Percentiles rank a stretch among this genome's conserved stretches.
Conservation (phyloP, 495 filamentous ascomycete genomes). For the Penicillium desertorum region DNA sequence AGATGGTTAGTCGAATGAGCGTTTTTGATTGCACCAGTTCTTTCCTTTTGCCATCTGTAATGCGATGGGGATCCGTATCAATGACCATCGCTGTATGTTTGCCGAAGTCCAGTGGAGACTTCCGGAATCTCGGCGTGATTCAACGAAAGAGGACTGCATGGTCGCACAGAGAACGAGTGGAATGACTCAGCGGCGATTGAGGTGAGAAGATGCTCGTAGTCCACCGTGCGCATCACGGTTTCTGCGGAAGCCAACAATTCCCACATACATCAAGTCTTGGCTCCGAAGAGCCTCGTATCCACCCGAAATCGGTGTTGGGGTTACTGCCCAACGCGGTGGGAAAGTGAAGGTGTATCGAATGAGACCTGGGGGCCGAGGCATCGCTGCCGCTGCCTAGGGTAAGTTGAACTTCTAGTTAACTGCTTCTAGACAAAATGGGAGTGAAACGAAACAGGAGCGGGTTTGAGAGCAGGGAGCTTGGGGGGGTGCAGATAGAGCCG, state of each 20-base stretch:
- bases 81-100: not conserved
- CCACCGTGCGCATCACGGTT: not conserved
- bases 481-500: not conserved
- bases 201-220: not conserved
- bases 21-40: slow-evolving; percentile 10
- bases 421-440: not conserved
- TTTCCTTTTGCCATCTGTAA: slow-evolving; percentile 4
- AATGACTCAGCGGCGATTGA: not conserved
- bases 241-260: not conserved
- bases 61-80: not conserved
- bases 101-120: not conserved
- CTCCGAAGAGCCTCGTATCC: not conserved
- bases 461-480: not conserved
- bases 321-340: not conserved
- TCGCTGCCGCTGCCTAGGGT: not conserved
- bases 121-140: not conserved
- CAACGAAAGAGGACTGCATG: not conserved
- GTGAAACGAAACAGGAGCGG: not conserved
- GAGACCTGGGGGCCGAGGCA: not conserved
- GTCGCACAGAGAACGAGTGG: slow-evolving; percentile 4
- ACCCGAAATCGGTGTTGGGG: not conserved
- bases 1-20: slow-evolving; percentile 25
- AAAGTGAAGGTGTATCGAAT: not conserved
- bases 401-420: not conserved
- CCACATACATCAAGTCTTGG: not conserved